Evolutionary conservation across 2,329 filamentous ascomycete species (phyloP).

Genomic region (Fusarium sp.): DNA sequence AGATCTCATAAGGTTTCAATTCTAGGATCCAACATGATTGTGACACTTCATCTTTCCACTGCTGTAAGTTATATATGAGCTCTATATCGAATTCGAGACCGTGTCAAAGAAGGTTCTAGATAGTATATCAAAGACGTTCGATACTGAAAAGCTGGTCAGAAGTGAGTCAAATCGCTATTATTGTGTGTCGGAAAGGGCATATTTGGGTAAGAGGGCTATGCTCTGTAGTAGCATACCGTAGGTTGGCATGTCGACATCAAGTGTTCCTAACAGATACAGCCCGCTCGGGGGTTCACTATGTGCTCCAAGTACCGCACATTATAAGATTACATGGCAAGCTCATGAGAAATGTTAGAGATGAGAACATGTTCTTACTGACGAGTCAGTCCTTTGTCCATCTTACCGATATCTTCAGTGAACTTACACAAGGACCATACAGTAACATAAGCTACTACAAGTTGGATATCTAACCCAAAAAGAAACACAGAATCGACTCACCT

Average conservation of each 20-base stretch:
- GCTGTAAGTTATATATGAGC: background rate
- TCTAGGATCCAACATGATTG: background rate
- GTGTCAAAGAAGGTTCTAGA: background rate
- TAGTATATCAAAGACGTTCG: too few species aligned
- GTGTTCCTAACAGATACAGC: background rate
- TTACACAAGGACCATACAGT: background rate
- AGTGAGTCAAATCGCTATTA: too few species aligned
- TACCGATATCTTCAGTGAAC: background rate
- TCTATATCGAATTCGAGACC: background rate
- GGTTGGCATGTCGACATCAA: background rate
- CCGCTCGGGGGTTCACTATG: too few species aligned
- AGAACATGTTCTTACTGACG: background rate
- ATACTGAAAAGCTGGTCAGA: too few species aligned
- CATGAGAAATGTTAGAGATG: background rate
- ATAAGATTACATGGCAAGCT: too few species aligned
- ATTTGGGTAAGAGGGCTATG: too few species aligned
- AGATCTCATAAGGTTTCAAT: too few species aligned
- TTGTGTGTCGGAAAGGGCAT: too few species aligned
- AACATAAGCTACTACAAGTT: background rate
- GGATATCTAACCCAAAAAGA: background rate
- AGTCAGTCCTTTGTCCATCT: background rate
- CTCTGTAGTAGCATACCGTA: too few species aligned
- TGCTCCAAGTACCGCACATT: too few species aligned
- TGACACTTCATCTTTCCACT: background rate
- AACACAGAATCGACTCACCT: background rate